These are phyloP conservation scores for Talaromyces piceae DNA, from an alignment of 2,329 filamentous ascomycete genomes.

Conservation along the genomic window DNA sequence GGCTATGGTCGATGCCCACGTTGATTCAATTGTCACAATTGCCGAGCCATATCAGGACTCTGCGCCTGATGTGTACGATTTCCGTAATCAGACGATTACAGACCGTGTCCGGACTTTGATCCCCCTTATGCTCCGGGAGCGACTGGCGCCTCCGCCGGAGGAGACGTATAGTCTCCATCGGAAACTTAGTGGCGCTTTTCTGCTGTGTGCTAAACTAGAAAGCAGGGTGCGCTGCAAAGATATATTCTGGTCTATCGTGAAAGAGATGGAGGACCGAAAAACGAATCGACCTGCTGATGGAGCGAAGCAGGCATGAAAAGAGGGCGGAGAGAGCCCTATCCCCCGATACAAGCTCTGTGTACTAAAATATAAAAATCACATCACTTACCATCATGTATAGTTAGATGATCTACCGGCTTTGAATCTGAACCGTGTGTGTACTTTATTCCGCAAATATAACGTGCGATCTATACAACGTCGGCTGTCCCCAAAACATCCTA, in stretches of 20 bases:
- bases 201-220: constrained; percentile 79
- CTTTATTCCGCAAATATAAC: not conserved
- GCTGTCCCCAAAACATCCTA: too few relatives aligned
- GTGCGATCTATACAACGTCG: not conserved
- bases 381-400: not conserved
- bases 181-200: constrained; percentile 89
- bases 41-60: constrained; percentile 78
- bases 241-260: constrained; percentile 53
- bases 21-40: constrained; percentile 79
- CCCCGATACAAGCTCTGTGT: not conserved
- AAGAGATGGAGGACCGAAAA: not conserved
- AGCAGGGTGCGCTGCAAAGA: constrained; percentile 74
- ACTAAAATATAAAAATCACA: not conserved
- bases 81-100: constrained; percentile 89
- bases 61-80: constrained; percentile 82
- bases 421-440: not conserved
- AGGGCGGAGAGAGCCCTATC: not conserved
- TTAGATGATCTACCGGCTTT: not conserved
- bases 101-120: constrained; percentile 83
- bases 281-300: not conserved
- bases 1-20: constrained; percentile 82
- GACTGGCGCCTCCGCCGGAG: constrained; percentile 84
- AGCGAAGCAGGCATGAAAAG: not conserved
- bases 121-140: constrained; percentile 84
- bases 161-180: constrained; percentile 95